Base-by-base conservation (phyloP, 23 red algal genomes). In the Chondrus crispus region DNA sequence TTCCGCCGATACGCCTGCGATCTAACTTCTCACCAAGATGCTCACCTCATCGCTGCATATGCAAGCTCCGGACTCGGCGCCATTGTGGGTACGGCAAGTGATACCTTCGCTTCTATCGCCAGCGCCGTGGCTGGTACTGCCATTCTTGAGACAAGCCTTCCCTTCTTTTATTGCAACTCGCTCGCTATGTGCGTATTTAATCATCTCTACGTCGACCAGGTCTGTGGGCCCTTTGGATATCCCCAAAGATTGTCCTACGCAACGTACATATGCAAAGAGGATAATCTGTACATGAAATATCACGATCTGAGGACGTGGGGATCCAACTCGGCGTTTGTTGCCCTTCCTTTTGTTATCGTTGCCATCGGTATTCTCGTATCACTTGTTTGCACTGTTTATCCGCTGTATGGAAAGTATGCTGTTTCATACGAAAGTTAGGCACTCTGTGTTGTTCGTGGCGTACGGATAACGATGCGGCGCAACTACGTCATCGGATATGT, bases 151-250 rank as follows among this genome's bases (percentile, higher is more conserved):
- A 76, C 91, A 33, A 53, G 81, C 30, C 72, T 94, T 8, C 91
- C 91, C 47, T 94, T 64, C 82, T 94, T 81, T 64, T 87, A 47
- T 68, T 82, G 82, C 80, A 62, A 81, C 38, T 79, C 81, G 3
- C 80, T 94, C 66, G 91, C 91, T 8, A 49, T 87, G 45, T 94
- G 91, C 81, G 57, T 94, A 5, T 94, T 85, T 55, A 94, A 94
- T 51, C 91, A 94, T 74, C 41, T 94, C 5, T 42, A 39, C 55
- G 79, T 94, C 87, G 91, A 94, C 44, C 64, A 81, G 66, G 60
- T 45, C 26, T 94, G 91, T 48, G 94, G 94, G n/a, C 76, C 94
- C 44, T 85, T 94, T 63, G 91, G 91, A 29, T 87, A 87, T n/a
- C 69, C 91, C 8, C 40, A 77, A 38, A 33, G 22, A 18, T 54